These are phyloP conservation scores for Plenodomus lindquistii DNA, from an alignment of 2,329 filamentous ascomycete genomes.

Conservation along the genomic window DNA sequence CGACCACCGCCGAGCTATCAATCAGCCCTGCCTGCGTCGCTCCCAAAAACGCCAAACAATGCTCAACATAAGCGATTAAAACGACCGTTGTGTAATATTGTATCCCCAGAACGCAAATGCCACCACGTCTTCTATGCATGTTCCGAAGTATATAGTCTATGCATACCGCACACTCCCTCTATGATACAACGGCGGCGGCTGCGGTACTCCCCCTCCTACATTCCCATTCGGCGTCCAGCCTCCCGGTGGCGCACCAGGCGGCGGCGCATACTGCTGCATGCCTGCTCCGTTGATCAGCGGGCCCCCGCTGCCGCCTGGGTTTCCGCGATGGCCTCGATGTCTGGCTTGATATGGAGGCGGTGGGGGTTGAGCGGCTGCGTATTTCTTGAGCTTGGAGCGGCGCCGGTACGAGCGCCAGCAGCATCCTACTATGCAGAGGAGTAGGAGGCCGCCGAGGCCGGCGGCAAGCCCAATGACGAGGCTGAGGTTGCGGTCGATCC, in stretches of 20 bases:
- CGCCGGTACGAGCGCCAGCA: constrained; percentile 57
- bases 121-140: too few species aligned
- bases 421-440: constrained; percentile 69
- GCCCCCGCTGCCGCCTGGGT: constrained; percentile 1
- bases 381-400: constrained; percentile 23
- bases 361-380: constrained; percentile 15
- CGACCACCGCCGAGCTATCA: too few species aligned
- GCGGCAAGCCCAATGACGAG: constrained; percentile 80
- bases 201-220: constrained; percentile 5
- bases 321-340: constrained; percentile 1
- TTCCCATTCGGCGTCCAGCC: constrained; percentile 4
- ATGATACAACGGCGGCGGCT: constrained; percentile 15
- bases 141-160: too few species aligned
- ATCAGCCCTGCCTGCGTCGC: too few species aligned
- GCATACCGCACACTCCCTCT: constrained; percentile 19
- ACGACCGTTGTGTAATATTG: too few species aligned
- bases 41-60: too few species aligned
- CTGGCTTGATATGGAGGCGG: constrained; percentile 7
- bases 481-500: constrained; percentile 75
- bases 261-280: not conserved
- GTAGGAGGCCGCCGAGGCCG: constrained; percentile 71
- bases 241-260: constrained; percentile 3
- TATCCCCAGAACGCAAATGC: too few species aligned
- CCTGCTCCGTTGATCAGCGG: constrained; percentile 5
- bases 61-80: too few species aligned